Base-by-base conservation (phyloP, 192 early-diverging fungal species). In the Diversispora epigaea region DNA sequence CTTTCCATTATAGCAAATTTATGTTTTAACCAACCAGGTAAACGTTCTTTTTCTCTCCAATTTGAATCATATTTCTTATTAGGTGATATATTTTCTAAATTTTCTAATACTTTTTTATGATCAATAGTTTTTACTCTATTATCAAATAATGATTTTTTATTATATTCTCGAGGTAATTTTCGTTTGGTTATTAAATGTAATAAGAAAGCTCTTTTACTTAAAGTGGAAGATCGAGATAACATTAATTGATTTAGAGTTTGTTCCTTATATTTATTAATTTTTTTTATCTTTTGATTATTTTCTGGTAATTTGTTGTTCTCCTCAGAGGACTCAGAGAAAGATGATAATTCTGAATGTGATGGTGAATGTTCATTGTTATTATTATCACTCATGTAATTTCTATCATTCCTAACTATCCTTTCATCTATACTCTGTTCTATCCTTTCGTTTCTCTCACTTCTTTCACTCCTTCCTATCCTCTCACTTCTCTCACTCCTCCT, bases 11-110 rank as follows among this genome's bases (percentile, higher is more conserved):
- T 50, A 3, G 66, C 66, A 49, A 68, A 68, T 39, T 10, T 45
- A 47, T 68, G 66, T 47, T n/a, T 68, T 68, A 68, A 68, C 66
- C 66, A 68, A 2, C 66, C 66, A 50, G 66, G 66, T n/a, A 68
- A 25, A 14, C 14, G 21, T 50, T 25, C 47, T 45, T 68, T 47
- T 21, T 45, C 32, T 8, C 47, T 41, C 66, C 66, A 68, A 68
- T 58, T 58, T 32, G 57, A 10, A 22, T 58, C 57, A 58, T 58
- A 58, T 12, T 58, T 58, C 15, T 58, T 12, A 58, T 58, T 6
- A 22, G 57, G 0, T 58, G 57, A 22, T 7, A 58, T 19, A 0
- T 58, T 22, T 58, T 58, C 57, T 0, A 22, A 22, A 22, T 19
- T 58, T 7, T 32, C 25, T 2, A 32, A 32, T 32, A 12, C 25